Conservation (phyloP, 2,329 filamentous ascomycete genomes). For the Phyllosticta citriasiana region DNA sequence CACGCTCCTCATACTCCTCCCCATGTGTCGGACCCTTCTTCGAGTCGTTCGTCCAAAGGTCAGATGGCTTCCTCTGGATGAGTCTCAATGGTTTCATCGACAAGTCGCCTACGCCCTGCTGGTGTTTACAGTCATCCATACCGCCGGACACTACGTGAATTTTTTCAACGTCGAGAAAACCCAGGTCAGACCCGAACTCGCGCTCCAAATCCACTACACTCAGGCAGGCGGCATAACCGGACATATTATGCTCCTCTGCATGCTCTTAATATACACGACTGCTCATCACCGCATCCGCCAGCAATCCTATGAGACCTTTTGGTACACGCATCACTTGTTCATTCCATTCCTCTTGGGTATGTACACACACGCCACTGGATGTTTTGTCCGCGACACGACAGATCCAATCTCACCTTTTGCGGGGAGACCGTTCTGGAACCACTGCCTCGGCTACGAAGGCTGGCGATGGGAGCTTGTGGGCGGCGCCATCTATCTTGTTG, state of each 20-base stretch:
- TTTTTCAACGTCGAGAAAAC: constrained; percentile 90
- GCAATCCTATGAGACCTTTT: constrained; percentile 96
- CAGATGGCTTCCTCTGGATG: constrained; percentile 83
- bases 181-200: constrained; percentile 70
- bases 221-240: constrained; percentile 88
- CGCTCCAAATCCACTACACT: constrained; percentile 83
- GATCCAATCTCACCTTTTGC: constrained; percentile 74
- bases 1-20: constrained; percentile 76
- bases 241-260: constrained; percentile 97
- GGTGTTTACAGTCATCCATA: constrained; percentile 71
- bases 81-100: constrained; percentile 93
- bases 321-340: constrained; percentile 99
- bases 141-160: constrained; percentile 83
- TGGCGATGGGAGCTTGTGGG: constrained; percentile 95
- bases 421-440: constrained; percentile 70
- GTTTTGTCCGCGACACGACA: constrained; percentile 81
- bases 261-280: constrained; percentile 96
- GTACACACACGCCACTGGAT: constrained; percentile 92
- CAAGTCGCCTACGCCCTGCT: constrained; percentile 87
- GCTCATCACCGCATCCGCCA: constrained; percentile 88
- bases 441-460: constrained; percentile 90
- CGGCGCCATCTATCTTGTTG: constrained; percentile 73
- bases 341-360: constrained; percentile 88
- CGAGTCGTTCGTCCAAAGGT: constrained; percentile 78
- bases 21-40: constrained; percentile 88